Evolutionary conservation across 1,139 yeast species (phyloP).

Genomic region (Yamadazyma trypodendri): DNA sequence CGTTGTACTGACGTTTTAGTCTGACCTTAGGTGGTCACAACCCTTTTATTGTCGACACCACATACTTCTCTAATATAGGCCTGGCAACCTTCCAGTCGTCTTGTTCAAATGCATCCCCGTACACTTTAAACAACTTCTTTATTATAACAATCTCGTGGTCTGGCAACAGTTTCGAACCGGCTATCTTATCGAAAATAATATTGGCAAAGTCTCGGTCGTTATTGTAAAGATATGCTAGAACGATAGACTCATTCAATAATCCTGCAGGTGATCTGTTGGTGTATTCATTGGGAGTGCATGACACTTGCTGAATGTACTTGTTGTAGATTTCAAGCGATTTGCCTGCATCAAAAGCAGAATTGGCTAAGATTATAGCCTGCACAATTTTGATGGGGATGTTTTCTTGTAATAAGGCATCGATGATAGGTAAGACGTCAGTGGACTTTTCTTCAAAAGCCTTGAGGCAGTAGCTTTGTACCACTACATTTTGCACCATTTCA

Average conservation of each 20-base stretch:
- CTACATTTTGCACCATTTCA: constrained; percentile 30
- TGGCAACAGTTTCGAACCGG: constrained; percentile 42
- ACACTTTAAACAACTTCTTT: constrained; percentile 49
- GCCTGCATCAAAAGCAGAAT: constrained; percentile 45
- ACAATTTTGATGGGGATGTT: constrained; percentile 37
- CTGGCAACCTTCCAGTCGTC: constrained; percentile 34
- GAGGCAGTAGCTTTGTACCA: constrained; percentile 34
- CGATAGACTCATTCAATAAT: constrained; percentile 50
- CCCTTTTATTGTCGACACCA: constrained; percentile 8
- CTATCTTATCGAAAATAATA: constrained; percentile 57
- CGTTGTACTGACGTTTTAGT: no score
- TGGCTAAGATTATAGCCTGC: constrained; percentile 47
- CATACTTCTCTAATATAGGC: constrained; percentile 16
- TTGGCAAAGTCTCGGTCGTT: constrained; percentile 64
- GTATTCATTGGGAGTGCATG: constrained; percentile 31
- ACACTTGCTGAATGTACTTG: constrained; percentile 41
- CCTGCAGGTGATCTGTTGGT: constrained; percentile 46
- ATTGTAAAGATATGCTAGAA: constrained; percentile 47
- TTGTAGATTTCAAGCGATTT: constrained; percentile 53
- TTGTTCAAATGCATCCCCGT: constrained; percentile 52
- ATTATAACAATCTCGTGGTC: constrained; percentile 44
- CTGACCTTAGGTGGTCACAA: no score
- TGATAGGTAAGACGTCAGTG: constrained; percentile 34
- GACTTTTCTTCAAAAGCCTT: constrained; percentile 40
- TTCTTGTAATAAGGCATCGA: constrained; percentile 43